Conservation (phyloP, 352 stramenopile genomes). For the Globisporangium paddicum region DNA sequence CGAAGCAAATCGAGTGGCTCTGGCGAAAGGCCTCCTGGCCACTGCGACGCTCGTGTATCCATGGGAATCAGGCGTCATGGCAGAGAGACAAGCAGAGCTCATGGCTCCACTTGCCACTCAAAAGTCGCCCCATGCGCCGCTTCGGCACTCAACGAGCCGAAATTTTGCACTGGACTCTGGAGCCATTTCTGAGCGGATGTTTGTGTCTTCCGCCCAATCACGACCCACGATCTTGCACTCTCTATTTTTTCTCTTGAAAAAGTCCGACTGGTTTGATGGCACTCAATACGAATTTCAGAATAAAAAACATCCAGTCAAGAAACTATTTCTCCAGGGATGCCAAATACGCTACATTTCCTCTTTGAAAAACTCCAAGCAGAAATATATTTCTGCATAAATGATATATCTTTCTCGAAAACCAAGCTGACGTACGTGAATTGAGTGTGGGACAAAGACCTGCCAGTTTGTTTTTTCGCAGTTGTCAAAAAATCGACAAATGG, state of each 20-base stretch:
- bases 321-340: neutral
- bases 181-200: neutral
- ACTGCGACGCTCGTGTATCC: no score
- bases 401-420: neutral
- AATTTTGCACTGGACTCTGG: constrained; percentile 4
- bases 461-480: neutral
- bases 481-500: neutral
- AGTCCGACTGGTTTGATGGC: constrained; percentile 1
- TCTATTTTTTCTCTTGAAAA: constrained; percentile 1
- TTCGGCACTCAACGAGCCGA: neutral
- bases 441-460: neutral
- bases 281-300: neutral
- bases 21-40: no score
- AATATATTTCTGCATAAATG: no score
- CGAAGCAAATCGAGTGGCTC: no score
- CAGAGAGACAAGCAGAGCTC: neutral
- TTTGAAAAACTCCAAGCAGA: no score
- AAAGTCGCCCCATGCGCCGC: neutral
- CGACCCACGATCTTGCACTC: neutral
- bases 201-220: neutral
- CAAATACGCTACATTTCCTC: no score
- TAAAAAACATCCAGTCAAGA: neutral
- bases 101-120: neutral
- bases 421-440: neutral
- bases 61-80: neutral